Base-by-base conservation (phyloP, 345 rosid species). In the Laguncularia racemosa region DNA sequence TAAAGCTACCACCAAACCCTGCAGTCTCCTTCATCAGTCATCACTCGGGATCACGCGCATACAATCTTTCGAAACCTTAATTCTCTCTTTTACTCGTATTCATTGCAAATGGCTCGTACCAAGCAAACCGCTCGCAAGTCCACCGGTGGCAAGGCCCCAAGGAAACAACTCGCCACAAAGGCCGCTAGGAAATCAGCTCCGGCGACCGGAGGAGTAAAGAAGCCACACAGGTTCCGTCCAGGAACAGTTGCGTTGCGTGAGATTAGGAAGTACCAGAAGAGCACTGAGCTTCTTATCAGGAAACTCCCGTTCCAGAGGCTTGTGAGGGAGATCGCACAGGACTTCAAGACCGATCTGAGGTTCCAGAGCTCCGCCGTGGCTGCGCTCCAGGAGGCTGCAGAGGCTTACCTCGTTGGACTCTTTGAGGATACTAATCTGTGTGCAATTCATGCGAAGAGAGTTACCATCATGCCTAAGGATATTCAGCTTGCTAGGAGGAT, bases 91-190 rank as follows among this genome's bases (percentile, higher is more conserved):
- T 4, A 47, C 18, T 14, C 14, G 14, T n/a, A 2, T 16, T 47
- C 18, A 14, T 9, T 47, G 9, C 20, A 52, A 52, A 52, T 52
- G 55, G 55, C 55, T 1, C 55, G 55, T 18, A 52, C 55, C 21
- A 52, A 52, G 33, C 55, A 52, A 52, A 52, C 55, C 16, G 55
- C 55, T 23, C 21, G 55, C 26, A 52, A 52, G 55, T 52, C 55
- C 55, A 52, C 55, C 13, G 55, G 55, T 6, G 55, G 55, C 13
- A 52, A 52, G 33, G 55, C 55, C 13, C 55, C 55, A 21, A 17
- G 55, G 7, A 52, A 52, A 28, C 55, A 52, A 14, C 55, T 52
- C 6, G 55, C 55, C 55, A 52, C 55, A 3, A 52, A 52, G 55
- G 55, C 55, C 4, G 55, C 55, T 0, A 10, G 55, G 16, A 52